Evolutionary conservation across 139 green algal genomes (phyloP).

Genomic region (Closterium sp.): DNA sequence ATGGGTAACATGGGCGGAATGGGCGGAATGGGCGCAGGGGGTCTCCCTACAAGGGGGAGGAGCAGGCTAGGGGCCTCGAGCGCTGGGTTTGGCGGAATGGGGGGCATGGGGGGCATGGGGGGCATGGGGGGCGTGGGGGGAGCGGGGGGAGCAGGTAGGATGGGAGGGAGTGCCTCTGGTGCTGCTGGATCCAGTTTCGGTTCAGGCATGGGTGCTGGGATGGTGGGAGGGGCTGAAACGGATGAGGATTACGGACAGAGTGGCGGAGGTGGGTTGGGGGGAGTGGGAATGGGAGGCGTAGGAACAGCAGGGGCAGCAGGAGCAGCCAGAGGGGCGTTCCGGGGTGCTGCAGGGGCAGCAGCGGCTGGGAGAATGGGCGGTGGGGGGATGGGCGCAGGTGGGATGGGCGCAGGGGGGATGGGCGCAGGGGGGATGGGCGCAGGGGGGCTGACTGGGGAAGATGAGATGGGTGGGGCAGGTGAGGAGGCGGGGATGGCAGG

Average conservation of each 20-base stretch:
- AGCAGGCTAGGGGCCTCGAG: not conserved
- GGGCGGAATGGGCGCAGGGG: no score
- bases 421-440: not conserved
- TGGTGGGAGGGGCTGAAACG: not conserved
- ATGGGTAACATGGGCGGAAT: not conserved
- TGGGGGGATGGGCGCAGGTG: no score
- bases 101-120: no score
- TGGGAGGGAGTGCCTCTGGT: not conserved
- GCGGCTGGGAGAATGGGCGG: no score
- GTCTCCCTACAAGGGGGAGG: not conserved
- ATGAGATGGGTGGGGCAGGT: not conserved
- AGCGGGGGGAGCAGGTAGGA: not conserved
- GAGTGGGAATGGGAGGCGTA: not conserved
- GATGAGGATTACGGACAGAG: not conserved
- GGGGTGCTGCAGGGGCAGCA: not conserved
- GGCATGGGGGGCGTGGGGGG: no score
- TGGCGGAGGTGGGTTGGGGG: not conserved
- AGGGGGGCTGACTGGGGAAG: no score
- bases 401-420: no score
- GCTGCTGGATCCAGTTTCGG: not conserved
- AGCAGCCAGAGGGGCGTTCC: not conserved
- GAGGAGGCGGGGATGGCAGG: not conserved
- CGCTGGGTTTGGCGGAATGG: not conserved
- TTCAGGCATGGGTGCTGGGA: not conserved
- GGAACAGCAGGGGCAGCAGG: not conserved